These are phyloP conservation scores for Ustilago hordei DNA, from an alignment of 1,284 basidiomycete genomes.

Conservation along the genomic window DNA sequence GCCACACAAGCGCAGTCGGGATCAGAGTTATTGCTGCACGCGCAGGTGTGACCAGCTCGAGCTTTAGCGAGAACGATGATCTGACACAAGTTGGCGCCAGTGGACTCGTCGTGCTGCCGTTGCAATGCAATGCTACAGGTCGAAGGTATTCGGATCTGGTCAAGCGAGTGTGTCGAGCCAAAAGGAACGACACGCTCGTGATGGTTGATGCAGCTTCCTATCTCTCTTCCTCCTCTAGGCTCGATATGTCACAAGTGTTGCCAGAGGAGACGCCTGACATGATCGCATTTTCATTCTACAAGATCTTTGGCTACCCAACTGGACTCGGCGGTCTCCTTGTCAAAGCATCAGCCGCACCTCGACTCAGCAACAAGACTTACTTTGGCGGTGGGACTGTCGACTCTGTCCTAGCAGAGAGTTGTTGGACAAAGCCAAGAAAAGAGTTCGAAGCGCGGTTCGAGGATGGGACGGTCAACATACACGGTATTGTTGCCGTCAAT, in stretches of 20 bases:
- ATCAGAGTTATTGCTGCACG: conserved; percentile 47
- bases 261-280: conserved; percentile 44
- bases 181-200: conserved; percentile 15
- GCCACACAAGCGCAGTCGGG: conserved; percentile 54
- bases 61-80: conserved; percentile 10
- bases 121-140: conserved; percentile 61
- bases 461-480: conserved; percentile 56
- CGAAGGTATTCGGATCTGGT: conserved; percentile 36
- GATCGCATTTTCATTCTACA: conserved; percentile 59
- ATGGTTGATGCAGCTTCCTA: conserved; percentile 57
- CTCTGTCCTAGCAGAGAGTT: conserved; percentile 33
- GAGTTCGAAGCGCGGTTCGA: conserved; percentile 47
- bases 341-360: conserved; percentile 27
- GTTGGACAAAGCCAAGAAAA: conserved; percentile 39
- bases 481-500: conserved; percentile 51
- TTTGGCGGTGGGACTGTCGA: conserved; percentile 57
- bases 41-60: conserved; percentile 6
- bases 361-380: conserved; percentile 41
- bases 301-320: conserved; percentile 59
- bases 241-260: conserved; percentile 18
- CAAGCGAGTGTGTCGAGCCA: conserved; percentile 17
- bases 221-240: conserved; percentile 44
- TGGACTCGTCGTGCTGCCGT: conserved; percentile 43
- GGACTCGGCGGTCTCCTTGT: conserved; percentile 57
- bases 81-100: not conserved